Conservation (phyloP, 192 early-diverging fungal species). For the Podila verticillata region DNA sequence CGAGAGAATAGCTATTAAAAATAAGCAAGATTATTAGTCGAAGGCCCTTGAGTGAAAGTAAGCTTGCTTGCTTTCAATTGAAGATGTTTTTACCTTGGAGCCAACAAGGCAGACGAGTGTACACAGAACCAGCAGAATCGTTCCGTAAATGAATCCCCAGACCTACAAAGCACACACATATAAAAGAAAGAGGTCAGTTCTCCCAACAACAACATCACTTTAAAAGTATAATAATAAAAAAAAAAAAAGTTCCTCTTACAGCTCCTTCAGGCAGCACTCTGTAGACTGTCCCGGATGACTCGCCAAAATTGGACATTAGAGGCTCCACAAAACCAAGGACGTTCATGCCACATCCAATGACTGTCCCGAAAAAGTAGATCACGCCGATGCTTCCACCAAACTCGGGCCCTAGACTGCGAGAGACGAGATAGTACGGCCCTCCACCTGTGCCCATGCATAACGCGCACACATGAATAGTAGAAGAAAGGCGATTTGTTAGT, state of each 20-base stretch:
- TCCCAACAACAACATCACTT: background rate
- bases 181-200: background rate
- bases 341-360: constrained; percentile 69
- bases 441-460: constrained; percentile 59
- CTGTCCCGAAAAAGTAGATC: constrained; percentile 67
- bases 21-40: background rate
- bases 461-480: background rate
- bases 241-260: constrained; percentile 6
- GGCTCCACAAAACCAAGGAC: constrained; percentile 76
- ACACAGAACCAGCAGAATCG: constrained; percentile 62
- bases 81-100: constrained; percentile 52
- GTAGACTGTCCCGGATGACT: constrained; percentile 55
- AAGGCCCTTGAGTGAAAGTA: background rate
- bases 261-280: constrained; percentile 64
- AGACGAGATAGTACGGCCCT: constrained; percentile 76
- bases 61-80: background rate
- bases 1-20: constrained; percentile 60
- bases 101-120: constrained; percentile 66
- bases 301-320: constrained; percentile 70
- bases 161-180: constrained; percentile 5
- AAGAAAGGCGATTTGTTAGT: background rate
- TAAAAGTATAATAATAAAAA: background rate
- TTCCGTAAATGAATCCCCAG: constrained; percentile 67
- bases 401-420: constrained; percentile 74
- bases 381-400: constrained; percentile 79